Base-by-base conservation (phyloP, 202 grass and related monocot species). In the Bolboschoenoplectus hybrid region DNA sequence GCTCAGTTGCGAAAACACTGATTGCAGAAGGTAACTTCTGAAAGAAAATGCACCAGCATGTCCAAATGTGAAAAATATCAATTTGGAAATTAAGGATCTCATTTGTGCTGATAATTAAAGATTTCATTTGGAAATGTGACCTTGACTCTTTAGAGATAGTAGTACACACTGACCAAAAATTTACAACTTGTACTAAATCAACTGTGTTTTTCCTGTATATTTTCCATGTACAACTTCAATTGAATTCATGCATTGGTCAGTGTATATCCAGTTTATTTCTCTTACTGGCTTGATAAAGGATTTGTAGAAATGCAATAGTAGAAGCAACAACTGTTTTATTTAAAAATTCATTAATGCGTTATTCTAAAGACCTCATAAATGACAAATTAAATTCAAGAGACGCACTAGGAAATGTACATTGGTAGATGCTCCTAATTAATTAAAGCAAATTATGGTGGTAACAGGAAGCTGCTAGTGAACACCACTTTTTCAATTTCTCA, bases 301-400 rank as follows among this genome's bases (percentile, higher is more conserved):
- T 40, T 80, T 41, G 14, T 43, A 34, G 46, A 75, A 75, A 51
- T 75, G 19, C 4, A 75, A 75, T 36, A 62, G 36, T 19, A 20
- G 32, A 79, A 80, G 36, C 7, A 20, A 61, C 6, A 44, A 26
- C 0, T 60, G 14, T 20, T 58, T 79, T 41, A 58, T 80, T 61
- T 43, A n/a, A 80, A 80, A 36, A 80, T 20, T 38, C 53, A 61
- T 44, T 43, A 61, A 80, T 61, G 35, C 9, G 55, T 60, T 61
- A 57, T 43, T 20, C 55, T 44, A 61, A 20, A 20, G 16, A 61
- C 76, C 53, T 61, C 14, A 62, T 61, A 80, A 60, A 60, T 44
- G 55, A 80, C 6, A 20, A 61, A 80, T 44, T 51, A 51, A 75
- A 75, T 75, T 75, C 20, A 75, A 75, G 20, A 75, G 71, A 52